phyloP scores from a whole-genome alignment of 2,329 filamentous ascomycete species.

The Microthyrium microscopicum region DNA sequence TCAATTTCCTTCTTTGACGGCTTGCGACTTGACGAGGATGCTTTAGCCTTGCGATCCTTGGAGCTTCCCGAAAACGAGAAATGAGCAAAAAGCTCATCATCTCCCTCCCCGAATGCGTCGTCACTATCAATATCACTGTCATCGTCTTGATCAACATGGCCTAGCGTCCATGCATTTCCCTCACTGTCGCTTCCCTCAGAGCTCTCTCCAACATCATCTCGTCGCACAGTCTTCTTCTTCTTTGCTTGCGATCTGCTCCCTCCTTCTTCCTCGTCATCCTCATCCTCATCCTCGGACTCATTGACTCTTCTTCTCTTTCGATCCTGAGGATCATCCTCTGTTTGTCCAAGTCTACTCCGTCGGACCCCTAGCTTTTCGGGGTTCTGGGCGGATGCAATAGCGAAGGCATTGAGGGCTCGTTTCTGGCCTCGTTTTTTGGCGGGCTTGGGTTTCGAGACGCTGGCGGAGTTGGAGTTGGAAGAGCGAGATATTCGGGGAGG shows the following conservation, averaged over 20 bases:
- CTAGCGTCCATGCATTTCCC: slow-evolving; percentile 71
- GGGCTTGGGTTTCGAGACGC: slow-evolving; percentile 11
- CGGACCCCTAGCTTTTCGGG: slow-evolving; percentile 37
- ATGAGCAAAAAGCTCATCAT: slow-evolving; percentile 69
- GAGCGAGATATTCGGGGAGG: slow-evolving; percentile 26
- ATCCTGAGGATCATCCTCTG: slow-evolving; percentile 26
- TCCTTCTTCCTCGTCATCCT: slow-evolving; percentile 30
- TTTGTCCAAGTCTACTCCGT: slow-evolving; percentile 40
- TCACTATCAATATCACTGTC: slow-evolving; percentile 56
- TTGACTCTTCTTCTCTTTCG: slow-evolving; percentile 25
- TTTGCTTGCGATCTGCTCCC: slow-evolving; percentile 20
- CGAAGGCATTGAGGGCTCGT: slow-evolving; percentile 43
- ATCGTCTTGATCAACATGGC: slow-evolving; percentile 48
- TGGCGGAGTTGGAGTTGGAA: slow-evolving; percentile 19
- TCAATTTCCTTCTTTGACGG: slow-evolving; percentile 12
- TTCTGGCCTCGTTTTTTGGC: slow-evolving; percentile 30
- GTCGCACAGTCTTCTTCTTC: slow-evolving; percentile 17
- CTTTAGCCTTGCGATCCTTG: slow-evolving; percentile 32
- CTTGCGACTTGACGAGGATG: slow-evolving; percentile 24
- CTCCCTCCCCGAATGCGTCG: slow-evolving; percentile 77
- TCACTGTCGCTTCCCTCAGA: slow-evolving; percentile 73
- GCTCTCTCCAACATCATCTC: slow-evolving; percentile 28
- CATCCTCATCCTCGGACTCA: slow-evolving; percentile 34
- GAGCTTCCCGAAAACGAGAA: slow-evolving; percentile 51
- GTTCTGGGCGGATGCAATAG: slow-evolving; percentile 41